Conservation (phyloP, 2,329 filamentous ascomycete species). For the Trichophyton simii region DNA sequence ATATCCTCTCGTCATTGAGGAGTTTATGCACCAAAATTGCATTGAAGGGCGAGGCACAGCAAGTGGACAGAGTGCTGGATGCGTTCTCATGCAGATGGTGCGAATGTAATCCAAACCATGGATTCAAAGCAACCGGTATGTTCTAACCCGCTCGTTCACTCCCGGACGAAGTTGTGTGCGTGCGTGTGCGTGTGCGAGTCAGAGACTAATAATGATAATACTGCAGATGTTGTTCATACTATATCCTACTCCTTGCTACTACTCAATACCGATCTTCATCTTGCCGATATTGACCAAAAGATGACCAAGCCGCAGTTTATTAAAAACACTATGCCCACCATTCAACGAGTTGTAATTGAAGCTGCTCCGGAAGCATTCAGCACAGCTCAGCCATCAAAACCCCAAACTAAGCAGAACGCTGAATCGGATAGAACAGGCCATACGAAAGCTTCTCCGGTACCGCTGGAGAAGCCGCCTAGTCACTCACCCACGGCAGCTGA, state of each 20-base stretch:
- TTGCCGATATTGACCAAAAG: conserved; percentile 89
- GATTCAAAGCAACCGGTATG: conserved; percentile 77
- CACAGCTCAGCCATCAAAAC: conserved; percentile 29
- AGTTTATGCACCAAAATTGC: conserved; percentile 70
- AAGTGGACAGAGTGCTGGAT: conserved; percentile 87
- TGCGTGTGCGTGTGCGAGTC: not conserved
- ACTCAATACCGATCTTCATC: conserved; percentile 87
- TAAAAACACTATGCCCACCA: conserved; percentile 89
- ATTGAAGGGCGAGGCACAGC: conserved; percentile 84
- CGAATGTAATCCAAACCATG: conserved; percentile 80
- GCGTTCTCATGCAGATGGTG: conserved; percentile 86
- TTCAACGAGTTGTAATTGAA: conserved; percentile 63
- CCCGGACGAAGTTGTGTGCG: not conserved
- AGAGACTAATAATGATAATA: conserved; percentile 1
- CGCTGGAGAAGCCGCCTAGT: not conserved
- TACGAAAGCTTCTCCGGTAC: conserved; percentile 13
- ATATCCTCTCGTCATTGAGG: conserved; percentile 65
- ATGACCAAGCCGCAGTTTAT: conserved; percentile 94
- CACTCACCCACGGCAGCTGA: conserved; percentile 8
- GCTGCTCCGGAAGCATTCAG: conserved; percentile 56
- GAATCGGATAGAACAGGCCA: not conserved
- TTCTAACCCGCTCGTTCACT: not conserved
- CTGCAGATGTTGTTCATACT: conserved; percentile 79
- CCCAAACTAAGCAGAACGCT: not conserved
- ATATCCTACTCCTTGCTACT: conserved; percentile 94